Percentiles rank a stretch among this genome's conserved stretches.
phyloP scores from a whole-genome alignment of 371 early-diverging fungal genomes.

The Amoeboaphelidium occidentale region DNA sequence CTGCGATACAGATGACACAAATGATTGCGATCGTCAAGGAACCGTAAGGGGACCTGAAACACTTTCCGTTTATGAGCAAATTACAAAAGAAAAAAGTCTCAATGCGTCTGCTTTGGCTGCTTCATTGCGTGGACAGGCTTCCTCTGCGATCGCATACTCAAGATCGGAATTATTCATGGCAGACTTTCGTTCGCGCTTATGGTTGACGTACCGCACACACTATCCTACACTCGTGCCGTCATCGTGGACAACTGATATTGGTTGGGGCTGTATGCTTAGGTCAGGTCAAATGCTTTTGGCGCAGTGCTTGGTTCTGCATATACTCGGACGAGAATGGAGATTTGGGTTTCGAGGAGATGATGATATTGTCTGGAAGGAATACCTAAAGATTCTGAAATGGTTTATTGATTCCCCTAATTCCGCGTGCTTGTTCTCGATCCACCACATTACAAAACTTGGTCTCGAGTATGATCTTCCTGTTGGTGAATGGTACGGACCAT shows the following conservation, averaged over 20 bases:
- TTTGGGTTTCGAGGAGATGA: slow-evolving; percentile 39
- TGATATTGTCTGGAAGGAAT: background rate
- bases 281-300: slow-evolving; percentile 80
- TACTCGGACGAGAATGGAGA: background rate
- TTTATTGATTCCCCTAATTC: slow-evolving; percentile 12
- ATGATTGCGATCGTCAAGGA: too few relatives aligned
- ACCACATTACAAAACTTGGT: slow-evolving; percentile 63
- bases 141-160: background rate
- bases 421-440: slow-evolving; percentile 84
- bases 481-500: slow-evolving; percentile 92
- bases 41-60: too few relatives aligned
- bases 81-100: background rate
- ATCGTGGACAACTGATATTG: slow-evolving; percentile 15
- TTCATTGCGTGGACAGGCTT: background rate
- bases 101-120: background rate
- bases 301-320: slow-evolving; percentile 35
- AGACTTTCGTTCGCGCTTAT: too few relatives aligned
- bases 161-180: background rate
- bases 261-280: slow-evolving; percentile 94
- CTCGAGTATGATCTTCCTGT: slow-evolving; percentile 54
- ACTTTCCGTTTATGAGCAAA: background rate
- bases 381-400: background rate
- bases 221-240: too few relatives aligned
- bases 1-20: too few relatives aligned
- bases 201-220: too few relatives aligned